Base-by-base conservation (phyloP, 805 yeast genomes). In the Kuraishia hungarica region DNA sequence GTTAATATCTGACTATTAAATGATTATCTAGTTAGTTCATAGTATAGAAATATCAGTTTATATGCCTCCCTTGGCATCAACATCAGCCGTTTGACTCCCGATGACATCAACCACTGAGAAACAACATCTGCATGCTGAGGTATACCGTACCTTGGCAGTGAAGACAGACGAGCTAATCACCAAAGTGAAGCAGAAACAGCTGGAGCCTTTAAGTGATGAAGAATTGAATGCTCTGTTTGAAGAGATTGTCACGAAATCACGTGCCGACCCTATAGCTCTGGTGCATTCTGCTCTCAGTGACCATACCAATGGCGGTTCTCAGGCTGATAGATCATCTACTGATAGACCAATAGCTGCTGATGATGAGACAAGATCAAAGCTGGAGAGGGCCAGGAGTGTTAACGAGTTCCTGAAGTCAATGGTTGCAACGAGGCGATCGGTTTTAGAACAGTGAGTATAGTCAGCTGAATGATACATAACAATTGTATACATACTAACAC, bases 121-220 rank as follows among this genome's bases (percentile, higher is more conserved):
- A 23, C 26, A 47, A 13, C 50, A 10, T 21, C 51, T 21, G 56
- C 73, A 74, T 54, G 72, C 69, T 0, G 54, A 59, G 26, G 58
- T 69, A 0, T 72, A 75, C 55, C 57, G 60, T n/a, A 64, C 68
- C 21, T 58, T 75, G 15, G 56, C 73, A 3, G 51, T 58, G 19
- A 57, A 65, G 0, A 53, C 75, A 24, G 79, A 76, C 54, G 59
- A 63, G 19, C 57, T 76, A 8, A 56, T 69, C 54, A 53, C 59
- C 10, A 54, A 55, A 23, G 57, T 66, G 3, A 54, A 54, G 19
- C 20, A 51, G n/a, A 43, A 39, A 17, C 50, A 28, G 39, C 22
- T 22, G 7, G n/a, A 39, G 39, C 4, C 15, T 2, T 22, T 43
- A 17, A 23, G 24, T 35, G 39, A 23, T 17, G 39, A 52, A 28